A percentile compares a stretch with the other conserved stretches of the same genome.
Evolutionary conservation across 441 rosid genomes (phyloP).

Genomic region (Dalechampia spathulata): DNA sequence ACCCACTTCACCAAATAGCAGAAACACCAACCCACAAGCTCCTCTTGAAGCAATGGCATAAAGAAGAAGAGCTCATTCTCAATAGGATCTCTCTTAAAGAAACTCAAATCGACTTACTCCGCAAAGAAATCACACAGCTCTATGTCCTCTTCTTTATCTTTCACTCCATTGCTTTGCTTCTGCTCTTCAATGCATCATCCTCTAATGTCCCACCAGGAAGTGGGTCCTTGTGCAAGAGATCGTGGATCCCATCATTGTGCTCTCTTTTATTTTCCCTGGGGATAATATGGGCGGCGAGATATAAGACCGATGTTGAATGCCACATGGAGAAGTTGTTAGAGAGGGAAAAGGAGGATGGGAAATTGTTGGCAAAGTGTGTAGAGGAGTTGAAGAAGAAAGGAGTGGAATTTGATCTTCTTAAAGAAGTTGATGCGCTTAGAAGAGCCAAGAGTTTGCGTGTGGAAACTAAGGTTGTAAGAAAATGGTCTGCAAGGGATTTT

Average conservation of each 20-base stretch:
- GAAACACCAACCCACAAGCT: conserved; percentile 90
- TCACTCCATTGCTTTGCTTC: conserved; percentile 65
- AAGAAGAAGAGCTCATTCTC: conserved; percentile 81
- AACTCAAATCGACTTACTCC: conserved; percentile 57
- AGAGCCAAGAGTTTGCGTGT: conserved; percentile 88
- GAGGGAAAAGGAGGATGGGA: conserved; percentile 89
- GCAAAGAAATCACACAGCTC: conserved; percentile 64
- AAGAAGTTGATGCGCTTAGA: conserved; percentile 84
- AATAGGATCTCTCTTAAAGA: conserved; percentile 64
- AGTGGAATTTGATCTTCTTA: conserved; percentile 72
- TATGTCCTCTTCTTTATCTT: conserved; percentile 80
- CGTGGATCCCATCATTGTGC: conserved; percentile 75
- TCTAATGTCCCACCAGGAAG: conserved; percentile 3
- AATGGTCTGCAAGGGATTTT: conserved; percentile 79
- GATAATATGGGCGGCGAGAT: conserved; percentile 74
- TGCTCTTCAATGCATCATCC: conserved; percentile 59
- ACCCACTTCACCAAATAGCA: conserved; percentile 87
- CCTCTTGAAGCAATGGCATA: conserved; percentile 88
- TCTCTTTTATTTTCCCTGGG: conserved; percentile 65
- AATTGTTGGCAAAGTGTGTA: conserved; percentile 67
- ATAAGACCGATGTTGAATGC: conserved; percentile 68
- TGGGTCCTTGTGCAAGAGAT: conserved; percentile 36
- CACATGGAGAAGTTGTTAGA: conserved; percentile 71
- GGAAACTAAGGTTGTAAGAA: conserved; percentile 50
- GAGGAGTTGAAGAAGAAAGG: conserved; percentile 95